Evolutionary conservation across 257 asterid species (phyloP).

Genomic region (Pogostemon cablin): DNA sequence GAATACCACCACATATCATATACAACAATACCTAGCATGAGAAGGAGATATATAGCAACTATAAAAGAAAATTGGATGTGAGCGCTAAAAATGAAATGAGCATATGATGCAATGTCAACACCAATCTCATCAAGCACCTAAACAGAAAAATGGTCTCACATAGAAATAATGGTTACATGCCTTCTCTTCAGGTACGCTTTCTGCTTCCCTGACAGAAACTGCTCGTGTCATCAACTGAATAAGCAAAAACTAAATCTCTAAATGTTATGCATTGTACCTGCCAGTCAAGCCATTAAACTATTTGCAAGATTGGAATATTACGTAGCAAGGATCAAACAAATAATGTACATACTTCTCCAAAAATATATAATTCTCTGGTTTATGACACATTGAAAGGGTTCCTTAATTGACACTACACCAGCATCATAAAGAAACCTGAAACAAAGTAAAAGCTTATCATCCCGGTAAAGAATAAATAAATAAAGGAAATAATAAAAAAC

Average conservation of each 20-base stretch:
- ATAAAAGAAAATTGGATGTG: too few relatives aligned
- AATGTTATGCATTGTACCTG: conserved; percentile 85
- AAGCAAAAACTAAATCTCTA: conserved; percentile 82
- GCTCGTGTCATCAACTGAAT: conserved; percentile 50
- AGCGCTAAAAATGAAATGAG: too few relatives aligned
- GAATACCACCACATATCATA: too few relatives aligned
- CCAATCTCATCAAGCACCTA: too few relatives aligned
- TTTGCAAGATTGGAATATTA: conserved; percentile 26
- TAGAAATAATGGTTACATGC: conserved; percentile 33
- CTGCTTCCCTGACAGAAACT: conserved; percentile 61
- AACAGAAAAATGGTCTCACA: too few relatives aligned
- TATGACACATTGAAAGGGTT: conserved; percentile 96
- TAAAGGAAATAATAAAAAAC: conserved; percentile 1
- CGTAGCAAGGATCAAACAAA: conserved; percentile 29
- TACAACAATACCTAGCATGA: too few relatives aligned
- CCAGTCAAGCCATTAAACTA: conserved; percentile 41
- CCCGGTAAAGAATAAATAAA: background rate
- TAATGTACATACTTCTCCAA: conserved; percentile 80
- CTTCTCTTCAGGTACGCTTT: conserved; percentile 62
- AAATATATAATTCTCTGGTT: conserved; percentile 82
- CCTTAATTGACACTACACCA: conserved; percentile 84
- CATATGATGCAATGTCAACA: too few relatives aligned
- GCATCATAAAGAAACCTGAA: conserved; percentile 92
- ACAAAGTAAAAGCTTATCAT: conserved; percentile 26
- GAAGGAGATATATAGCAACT: too few relatives aligned